Evolutionary conservation across 352 stramenopile genomes (phyloP), one percentile per base, ranked within the genome.

Genomic region (Phytophthora tubulina): DNA sequence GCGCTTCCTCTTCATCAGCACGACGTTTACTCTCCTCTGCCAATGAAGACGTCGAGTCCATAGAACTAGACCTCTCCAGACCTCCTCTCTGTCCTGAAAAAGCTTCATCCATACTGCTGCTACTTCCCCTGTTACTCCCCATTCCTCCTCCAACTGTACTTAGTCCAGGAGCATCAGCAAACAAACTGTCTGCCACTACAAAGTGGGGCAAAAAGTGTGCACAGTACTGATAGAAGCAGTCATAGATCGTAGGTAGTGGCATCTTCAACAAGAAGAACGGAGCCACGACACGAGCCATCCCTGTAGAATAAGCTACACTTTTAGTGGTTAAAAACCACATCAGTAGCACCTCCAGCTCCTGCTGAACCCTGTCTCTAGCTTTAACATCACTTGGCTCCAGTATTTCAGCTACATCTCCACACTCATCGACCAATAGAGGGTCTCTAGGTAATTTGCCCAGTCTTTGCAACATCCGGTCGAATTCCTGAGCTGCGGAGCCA

Each of bases 161-260:
- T 10, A 63, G 27, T 6, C 63, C 44, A 0, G 63, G 54, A 1
- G 73, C 13, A n/a, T 82, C 62, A 7, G 72, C 62, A 32, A 79
- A 78, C 33, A 81, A 50, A 46, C 58, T 75, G 50, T 83, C 81
- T 3, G 68, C 77, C 27, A 82, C 87, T 8, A 94, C 82, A 72
- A 94, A 86, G 36, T 93, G 84, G 8, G 87, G 87, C 36, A 95
- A 50, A 46, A 90, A 93, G 33, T 75, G 80, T 33, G 86, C 85
- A 53, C 88, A 93, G 61, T 90, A 95, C 72, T 93, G 88, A 70
- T 95, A 95, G 54, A 93, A 95, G 73, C 88, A 95, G 77, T 95
- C 88, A 70, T 95, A 95, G 55, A 95, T 86, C 4, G 86, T 93
- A 11, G 86, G 76, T 30, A 95, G 73, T 35, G 88, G 83, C 64